phyloP scores from a whole-genome alignment of 2,329 filamentous ascomycete genomes.

The Diaporthe sp. region DNA sequence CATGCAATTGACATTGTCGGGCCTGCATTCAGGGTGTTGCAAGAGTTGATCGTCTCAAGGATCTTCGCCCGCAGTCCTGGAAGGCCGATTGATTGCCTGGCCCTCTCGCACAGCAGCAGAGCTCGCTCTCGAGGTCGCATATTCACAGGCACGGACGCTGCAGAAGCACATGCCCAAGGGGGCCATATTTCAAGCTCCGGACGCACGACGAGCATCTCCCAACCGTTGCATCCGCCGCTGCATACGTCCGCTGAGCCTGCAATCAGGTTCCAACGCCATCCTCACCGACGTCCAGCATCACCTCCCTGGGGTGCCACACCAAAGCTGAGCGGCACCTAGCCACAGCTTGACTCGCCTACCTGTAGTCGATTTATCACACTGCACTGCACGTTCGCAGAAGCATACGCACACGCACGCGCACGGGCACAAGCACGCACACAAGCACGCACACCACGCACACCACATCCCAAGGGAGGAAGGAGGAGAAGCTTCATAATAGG shows the following conservation, averaged over 20 bases:
- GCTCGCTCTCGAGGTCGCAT: neutral
- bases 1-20: neutral
- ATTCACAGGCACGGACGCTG: constrained; percentile 7
- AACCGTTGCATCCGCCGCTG: constrained; percentile 25
- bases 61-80: neutral
- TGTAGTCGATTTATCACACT: constrained; percentile 24
- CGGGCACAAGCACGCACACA: neutral
- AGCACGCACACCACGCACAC: neutral
- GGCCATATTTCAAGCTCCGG: neutral
- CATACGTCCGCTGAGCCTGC: neutral
- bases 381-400: neutral
- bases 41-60: neutral
- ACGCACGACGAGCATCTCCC: constrained; percentile 5
- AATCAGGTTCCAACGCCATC: neutral
- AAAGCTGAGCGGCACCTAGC: neutral
- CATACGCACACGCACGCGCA: constrained; percentile 1
- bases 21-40: neutral
- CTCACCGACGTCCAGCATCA: constrained; percentile 32
- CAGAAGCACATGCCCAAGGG: constrained; percentile 18
- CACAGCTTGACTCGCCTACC: constrained; percentile 8
- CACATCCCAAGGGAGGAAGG: neutral
- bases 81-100: neutral
- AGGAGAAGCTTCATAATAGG: neutral
- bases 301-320: neutral
- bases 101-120: neutral